Evolutionary conservation across 306 rosid species (phyloP).

Genomic region (Gastrolobium bilobum): DNA sequence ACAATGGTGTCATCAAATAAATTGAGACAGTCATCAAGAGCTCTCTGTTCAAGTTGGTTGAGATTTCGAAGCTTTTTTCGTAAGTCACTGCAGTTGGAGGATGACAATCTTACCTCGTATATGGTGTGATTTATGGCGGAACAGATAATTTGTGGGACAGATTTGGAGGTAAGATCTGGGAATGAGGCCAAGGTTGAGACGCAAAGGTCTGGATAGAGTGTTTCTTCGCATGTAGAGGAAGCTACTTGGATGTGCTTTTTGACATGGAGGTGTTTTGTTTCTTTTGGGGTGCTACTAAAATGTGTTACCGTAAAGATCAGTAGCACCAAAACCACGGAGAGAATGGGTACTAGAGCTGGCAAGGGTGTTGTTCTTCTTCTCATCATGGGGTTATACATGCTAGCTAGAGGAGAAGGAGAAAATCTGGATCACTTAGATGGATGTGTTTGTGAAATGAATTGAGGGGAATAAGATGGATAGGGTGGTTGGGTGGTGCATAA

Average conservation of each 20-base stretch:
- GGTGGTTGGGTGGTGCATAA: no score
- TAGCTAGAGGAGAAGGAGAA: not conserved
- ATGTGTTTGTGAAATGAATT: not conserved
- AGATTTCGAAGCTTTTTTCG: constrained; percentile 39
- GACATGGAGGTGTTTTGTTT: constrained; percentile 27
- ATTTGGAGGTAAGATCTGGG: constrained; percentile 66
- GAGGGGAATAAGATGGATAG: not conserved
- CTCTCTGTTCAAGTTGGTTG: constrained; percentile 50
- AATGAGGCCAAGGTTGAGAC: constrained; percentile 71
- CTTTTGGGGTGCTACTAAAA: constrained; percentile 20
- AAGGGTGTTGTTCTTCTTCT: constrained; percentile 45
- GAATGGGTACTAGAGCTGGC: constrained; percentile 28
- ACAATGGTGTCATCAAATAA: constrained; percentile 63
- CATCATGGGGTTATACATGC: constrained; percentile 48
- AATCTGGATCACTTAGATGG: not conserved
- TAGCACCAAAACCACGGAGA: constrained; percentile 25
- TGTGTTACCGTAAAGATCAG: constrained; percentile 37
- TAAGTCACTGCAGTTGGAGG: constrained; percentile 60
- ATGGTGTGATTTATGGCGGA: constrained; percentile 60
- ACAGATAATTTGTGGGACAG: constrained; percentile 62
- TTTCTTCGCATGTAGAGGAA: constrained; percentile 69
- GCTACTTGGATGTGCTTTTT: constrained; percentile 64
- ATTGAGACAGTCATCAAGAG: constrained; percentile 80
- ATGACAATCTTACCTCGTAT: constrained; percentile 58
- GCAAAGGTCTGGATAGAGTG: constrained; percentile 79